A percentile compares a stretch with the other conserved stretches of the same genome.
These are phyloP conservation scores for Parasitella parasitica DNA, from an alignment of 371 early-diverging fungal species.

Conservation along the genomic window DNA sequence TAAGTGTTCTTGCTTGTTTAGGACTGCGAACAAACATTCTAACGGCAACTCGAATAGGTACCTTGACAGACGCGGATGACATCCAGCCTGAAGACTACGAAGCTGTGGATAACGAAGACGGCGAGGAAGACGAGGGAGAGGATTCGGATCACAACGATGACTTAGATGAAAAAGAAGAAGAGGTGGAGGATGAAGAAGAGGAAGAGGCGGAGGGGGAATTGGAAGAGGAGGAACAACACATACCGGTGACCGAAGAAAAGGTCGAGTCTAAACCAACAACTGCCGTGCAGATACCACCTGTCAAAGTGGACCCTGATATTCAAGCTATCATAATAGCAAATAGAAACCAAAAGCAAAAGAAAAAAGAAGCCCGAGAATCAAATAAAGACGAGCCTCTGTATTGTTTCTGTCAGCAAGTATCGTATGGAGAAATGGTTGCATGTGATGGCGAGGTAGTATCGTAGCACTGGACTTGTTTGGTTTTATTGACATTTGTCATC, in stretches of 20 bases:
- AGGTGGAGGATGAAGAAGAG: slow-evolving; percentile 11
- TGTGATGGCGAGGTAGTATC: slow-evolving; percentile 85
- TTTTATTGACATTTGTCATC: background rate
- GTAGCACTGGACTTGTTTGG: background rate
- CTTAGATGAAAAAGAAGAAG: slow-evolving; percentile 26
- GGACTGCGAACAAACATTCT: background rate
- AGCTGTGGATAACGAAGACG: background rate
- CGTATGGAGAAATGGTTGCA: slow-evolving; percentile 97
- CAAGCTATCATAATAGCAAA: slow-evolving; percentile 24
- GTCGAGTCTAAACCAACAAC: slow-evolving; percentile 4
- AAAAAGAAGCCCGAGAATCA: slow-evolving; percentile 34
- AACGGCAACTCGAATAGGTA: background rate
- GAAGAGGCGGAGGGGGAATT: too few relatives aligned
- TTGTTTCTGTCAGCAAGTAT: slow-evolving; percentile 93
- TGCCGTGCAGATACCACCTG: background rate
- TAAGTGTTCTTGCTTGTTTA: slow-evolving; percentile 1
- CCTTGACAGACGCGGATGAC: background rate
- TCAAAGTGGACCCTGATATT: slow-evolving; percentile 11
- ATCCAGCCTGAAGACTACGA: background rate
- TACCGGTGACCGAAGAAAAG: slow-evolving; percentile 11
- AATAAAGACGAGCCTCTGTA: slow-evolving; percentile 82
- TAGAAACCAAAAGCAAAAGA: slow-evolving; percentile 32
- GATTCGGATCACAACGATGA: slow-evolving; percentile 8
- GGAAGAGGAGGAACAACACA: slow-evolving; percentile 12
- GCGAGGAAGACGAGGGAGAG: background rate